Evolutionary conservation across 306 rosid species (phyloP).

Genomic region (Gillenia trifoliata): DNA sequence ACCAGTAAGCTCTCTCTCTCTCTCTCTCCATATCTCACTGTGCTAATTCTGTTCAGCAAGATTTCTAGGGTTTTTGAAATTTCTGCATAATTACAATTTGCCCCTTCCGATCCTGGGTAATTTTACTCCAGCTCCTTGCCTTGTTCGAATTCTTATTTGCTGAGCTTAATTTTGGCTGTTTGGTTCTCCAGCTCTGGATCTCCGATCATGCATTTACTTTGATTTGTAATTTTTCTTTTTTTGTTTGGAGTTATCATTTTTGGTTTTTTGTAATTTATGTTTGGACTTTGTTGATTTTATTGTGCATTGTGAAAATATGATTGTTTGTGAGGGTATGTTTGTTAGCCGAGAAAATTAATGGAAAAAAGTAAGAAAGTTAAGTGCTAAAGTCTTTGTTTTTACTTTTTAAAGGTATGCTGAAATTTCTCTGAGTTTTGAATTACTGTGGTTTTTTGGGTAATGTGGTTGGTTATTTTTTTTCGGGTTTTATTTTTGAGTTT

Average conservation of each 20-base stretch:
- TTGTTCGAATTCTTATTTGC: neutral
- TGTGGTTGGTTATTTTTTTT: neutral
- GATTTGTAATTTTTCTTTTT: neutral
- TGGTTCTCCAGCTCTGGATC: neutral
- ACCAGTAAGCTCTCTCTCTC: neutral
- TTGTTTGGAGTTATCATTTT: too few species aligned
- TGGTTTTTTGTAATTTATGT: neutral
- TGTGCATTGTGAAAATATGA: neutral
- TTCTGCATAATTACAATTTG: neutral
- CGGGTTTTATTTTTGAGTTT: neutral
- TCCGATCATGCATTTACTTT: neutral
- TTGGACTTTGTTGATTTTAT: neutral
- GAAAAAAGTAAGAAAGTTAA: neutral
- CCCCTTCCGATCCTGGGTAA: neutral
- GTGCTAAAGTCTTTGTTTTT: neutral
- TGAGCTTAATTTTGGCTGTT: neutral
- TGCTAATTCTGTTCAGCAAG: neutral
- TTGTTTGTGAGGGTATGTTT: neutral
- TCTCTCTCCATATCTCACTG: neutral
- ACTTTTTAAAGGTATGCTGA: neutral
- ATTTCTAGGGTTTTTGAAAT: slow-evolving; percentile 6
- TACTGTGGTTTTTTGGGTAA: neutral
- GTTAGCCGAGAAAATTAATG: neutral
- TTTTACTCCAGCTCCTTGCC: slow-evolving; percentile 3
- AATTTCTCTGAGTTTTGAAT: neutral